These are phyloP conservation scores for Podospora pseudoanserina DNA, from an alignment of 495 filamentous ascomycete species.

Conservation along the genomic window DNA sequence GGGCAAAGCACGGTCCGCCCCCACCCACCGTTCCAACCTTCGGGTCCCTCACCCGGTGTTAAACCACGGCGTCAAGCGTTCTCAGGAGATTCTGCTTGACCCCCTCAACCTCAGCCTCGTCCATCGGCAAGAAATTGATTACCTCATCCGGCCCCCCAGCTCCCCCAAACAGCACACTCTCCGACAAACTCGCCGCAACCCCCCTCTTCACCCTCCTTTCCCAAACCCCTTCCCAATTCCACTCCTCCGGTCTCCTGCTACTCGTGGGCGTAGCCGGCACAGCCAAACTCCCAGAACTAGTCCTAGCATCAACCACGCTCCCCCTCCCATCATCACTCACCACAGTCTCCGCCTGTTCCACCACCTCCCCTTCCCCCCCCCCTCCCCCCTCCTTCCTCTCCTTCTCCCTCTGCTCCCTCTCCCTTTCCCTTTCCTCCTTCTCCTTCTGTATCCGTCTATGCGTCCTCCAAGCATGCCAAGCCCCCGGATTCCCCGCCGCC, in stretches of 20 bases:
- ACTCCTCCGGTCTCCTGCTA: slow-evolving; percentile 65
- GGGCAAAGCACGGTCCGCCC: not conserved
- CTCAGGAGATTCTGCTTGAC: slow-evolving; percentile 60
- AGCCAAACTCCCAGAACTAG: not conserved
- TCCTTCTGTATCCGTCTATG: slow-evolving; percentile 43
- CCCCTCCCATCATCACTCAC: slow-evolving; percentile 1
- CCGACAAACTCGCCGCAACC: slow-evolving; percentile 69
- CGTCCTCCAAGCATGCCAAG: slow-evolving; percentile 85
- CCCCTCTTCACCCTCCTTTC: slow-evolving; percentile 74
- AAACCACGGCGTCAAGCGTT: slow-evolving; percentile 40
- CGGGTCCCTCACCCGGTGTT: not conserved
- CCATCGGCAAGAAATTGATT: slow-evolving; percentile 67
- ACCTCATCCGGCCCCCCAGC: slow-evolving; percentile 61
- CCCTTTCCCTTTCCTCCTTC: slow-evolving; percentile 11
- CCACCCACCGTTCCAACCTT: not conserved
- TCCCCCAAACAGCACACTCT: slow-evolving; percentile 69
- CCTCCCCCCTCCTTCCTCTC: not conserved
- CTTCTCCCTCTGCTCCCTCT: slow-evolving; percentile 4
- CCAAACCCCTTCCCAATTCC: slow-evolving; percentile 98
- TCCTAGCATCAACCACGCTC: not conserved
- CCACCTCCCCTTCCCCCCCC: not conserved
- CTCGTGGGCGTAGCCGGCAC: slow-evolving; percentile 24
- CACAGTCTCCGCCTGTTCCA: not conserved
- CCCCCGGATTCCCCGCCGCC: slow-evolving; percentile 79
- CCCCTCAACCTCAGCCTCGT: slow-evolving; percentile 53